Conservation (phyloP, 169 alveolate genomes). For the Eimeria falciformis region DNA sequence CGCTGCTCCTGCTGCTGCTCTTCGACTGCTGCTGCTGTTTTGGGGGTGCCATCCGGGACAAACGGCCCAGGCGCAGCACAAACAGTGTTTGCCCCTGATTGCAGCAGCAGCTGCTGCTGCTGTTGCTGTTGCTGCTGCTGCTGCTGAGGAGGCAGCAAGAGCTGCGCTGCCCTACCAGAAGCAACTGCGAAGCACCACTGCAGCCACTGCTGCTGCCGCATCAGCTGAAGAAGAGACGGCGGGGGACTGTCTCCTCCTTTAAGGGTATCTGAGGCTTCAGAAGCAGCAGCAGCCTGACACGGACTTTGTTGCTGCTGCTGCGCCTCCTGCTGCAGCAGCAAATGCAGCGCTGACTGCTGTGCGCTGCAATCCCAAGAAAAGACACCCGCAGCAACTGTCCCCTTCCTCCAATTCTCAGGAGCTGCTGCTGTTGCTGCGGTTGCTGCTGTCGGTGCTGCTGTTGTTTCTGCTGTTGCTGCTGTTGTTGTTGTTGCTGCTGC, state of each 20-base stretch:
- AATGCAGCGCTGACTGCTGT: constrained; percentile 12
- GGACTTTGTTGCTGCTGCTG: constrained; percentile 30
- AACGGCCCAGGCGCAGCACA: background rate
- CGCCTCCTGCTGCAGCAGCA: background rate
- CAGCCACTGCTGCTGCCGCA: constrained; percentile 68
- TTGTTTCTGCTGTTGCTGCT: background rate
- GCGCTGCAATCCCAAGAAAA: constrained; percentile 53
- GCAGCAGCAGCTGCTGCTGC: constrained; percentile 6
- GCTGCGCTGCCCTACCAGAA: constrained; percentile 61
- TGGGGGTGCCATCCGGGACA: background rate
- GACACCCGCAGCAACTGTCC: background rate
- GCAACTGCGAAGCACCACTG: constrained; percentile 64
- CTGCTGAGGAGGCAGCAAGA: constrained; percentile 12
- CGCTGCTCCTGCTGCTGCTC: background rate
- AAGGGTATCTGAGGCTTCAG: background rate
- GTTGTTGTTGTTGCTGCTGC: constrained; percentile 10
- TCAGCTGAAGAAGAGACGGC: constrained; percentile 42
- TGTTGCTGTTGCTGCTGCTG: constrained; percentile 31
- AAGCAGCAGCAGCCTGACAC: constrained; percentile 8
- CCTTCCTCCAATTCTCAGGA: background rate
- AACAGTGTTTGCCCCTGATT: background rate
- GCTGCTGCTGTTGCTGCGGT: constrained; percentile 37
- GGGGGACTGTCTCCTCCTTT: background rate
- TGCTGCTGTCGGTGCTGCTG: background rate
- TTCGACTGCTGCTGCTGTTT: background rate